A percentile compares a stretch with the other conserved stretches of the same genome.
Evolutionary conservation across 2,329 filamentous ascomycete species (phyloP).

Genomic region (Xylaria sp.): DNA sequence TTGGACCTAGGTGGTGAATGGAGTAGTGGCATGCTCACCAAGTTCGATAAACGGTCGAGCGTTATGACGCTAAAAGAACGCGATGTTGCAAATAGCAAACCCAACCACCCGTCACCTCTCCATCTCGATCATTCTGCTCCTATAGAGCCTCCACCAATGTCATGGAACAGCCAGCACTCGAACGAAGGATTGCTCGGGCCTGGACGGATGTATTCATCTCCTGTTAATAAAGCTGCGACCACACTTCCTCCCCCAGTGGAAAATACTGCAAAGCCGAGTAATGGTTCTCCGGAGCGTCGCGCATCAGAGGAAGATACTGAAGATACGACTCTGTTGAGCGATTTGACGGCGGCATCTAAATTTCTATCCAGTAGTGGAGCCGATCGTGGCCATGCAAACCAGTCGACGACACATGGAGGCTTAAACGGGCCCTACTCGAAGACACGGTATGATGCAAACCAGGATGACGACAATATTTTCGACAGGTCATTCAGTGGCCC

Average conservation of each 20-base stretch:
- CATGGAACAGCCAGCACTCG: conserved; percentile 64
- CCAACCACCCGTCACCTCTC: conserved; percentile 59
- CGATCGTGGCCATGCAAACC: conserved; percentile 29
- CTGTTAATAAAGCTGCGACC: conserved; percentile 50
- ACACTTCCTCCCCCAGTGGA: conserved; percentile 48
- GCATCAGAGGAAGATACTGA: conserved; percentile 60
- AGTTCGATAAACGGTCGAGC: conserved; percentile 67
- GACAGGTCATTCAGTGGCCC: conserved; percentile 58
- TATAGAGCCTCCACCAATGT: conserved; percentile 61
- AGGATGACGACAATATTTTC: conserved; percentile 67
- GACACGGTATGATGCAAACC: conserved; percentile 48
- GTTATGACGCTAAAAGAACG: conserved; percentile 59
- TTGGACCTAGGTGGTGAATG: conserved; percentile 69
- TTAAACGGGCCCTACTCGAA: conserved; percentile 50
- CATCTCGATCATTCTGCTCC: conserved; percentile 59
- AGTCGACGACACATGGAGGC: conserved; percentile 42
- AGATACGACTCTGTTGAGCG: conserved; percentile 63
- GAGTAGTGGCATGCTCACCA: conserved; percentile 65
- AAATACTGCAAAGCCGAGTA: conserved; percentile 39
- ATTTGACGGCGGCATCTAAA: conserved; percentile 62
- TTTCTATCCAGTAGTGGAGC: conserved; percentile 53
- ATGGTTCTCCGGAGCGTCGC: conserved; percentile 47
- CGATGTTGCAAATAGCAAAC: conserved; percentile 59
- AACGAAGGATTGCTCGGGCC: conserved; percentile 60
- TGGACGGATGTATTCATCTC: conserved; percentile 51